phyloP scores from a whole-genome alignment of 306 rosid species.

The Mimosa pudica region DNA sequence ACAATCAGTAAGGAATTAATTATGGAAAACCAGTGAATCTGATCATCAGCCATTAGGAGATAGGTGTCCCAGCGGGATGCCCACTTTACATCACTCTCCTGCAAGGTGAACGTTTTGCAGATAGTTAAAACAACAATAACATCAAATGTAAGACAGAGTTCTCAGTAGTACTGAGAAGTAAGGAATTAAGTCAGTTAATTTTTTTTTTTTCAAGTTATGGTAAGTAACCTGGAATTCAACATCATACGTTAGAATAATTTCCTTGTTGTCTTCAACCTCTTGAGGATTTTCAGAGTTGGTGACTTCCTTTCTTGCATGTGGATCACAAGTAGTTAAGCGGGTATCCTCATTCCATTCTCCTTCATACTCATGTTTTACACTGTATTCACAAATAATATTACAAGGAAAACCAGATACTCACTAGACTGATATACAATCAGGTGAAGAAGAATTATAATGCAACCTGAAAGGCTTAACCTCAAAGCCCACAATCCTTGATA shows the following conservation, averaged over 20 bases:
- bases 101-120: conserved; percentile 14
- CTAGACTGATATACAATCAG: neutral
- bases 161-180: neutral
- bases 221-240: conserved; percentile 82
- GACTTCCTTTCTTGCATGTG: conserved; percentile 56
- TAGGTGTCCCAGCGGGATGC: conserved; percentile 98
- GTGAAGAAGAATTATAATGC: conserved; percentile 3
- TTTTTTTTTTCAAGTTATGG: neutral
- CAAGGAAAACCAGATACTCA: neutral
- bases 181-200: neutral
- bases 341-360: conserved; percentile 52
- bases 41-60: conserved; percentile 95
- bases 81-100: conserved; percentile 96
- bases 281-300: conserved; percentile 75
- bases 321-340: conserved; percentile 68
- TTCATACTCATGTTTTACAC: conserved; percentile 64
- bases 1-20: conserved; percentile 89
- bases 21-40: conserved; percentile 97
- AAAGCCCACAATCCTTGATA: conserved; percentile 72
- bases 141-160: conserved; percentile 5
- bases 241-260: conserved; percentile 83
- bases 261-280: conserved; percentile 71
- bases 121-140: conserved; percentile 9
- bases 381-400: conserved; percentile 34
- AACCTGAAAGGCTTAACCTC: conserved; percentile 80